Evolutionary conservation across 2,329 filamentous ascomycete genomes (phyloP).

Genomic region (Pestalotiopsis sp.): DNA sequence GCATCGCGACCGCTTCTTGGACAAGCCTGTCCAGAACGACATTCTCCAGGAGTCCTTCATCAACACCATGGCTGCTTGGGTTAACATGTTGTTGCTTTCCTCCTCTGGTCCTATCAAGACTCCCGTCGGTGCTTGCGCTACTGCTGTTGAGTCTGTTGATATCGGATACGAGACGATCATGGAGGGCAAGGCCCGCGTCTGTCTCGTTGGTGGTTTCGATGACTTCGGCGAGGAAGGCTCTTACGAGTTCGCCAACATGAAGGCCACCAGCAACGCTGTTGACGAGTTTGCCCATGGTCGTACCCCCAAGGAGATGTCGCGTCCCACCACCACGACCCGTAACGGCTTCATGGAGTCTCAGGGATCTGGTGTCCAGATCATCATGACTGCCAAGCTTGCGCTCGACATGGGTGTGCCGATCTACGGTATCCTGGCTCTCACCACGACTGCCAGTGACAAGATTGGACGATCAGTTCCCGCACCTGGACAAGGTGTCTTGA

Average conservation of each 20-base stretch:
- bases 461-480: slow-evolving; percentile 97
- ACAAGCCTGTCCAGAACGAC: slow-evolving; percentile 97
- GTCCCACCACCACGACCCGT: slow-evolving; percentile 93
- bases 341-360: slow-evolving; percentile 99
- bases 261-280: slow-evolving; percentile 96
- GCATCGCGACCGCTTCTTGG: slow-evolving; percentile 97
- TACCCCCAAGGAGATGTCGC: slow-evolving; percentile 96
- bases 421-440: slow-evolving; percentile 90
- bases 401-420: slow-evolving; percentile 99
- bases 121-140: slow-evolving; percentile 95
- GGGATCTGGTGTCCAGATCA: slow-evolving; percentile 95
- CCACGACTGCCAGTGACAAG: slow-evolving; percentile 97
- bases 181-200: slow-evolving; percentile 96
- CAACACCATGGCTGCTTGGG: slow-evolving; percentile 99
- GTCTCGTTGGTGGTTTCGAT: slow-evolving; percentile 97
- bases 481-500: slow-evolving; percentile 94
- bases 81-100: slow-evolving; percentile 97
- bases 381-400: slow-evolving; percentile 96
- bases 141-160: slow-evolving; percentile 94
- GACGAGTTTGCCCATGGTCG: slow-evolving; percentile 95
- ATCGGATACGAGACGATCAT: slow-evolving; percentile 98
- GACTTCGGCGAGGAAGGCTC: slow-evolving; percentile 99
- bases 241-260: slow-evolving; percentile 99
- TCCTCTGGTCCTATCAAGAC: slow-evolving; percentile 99
- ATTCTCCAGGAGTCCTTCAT: slow-evolving; percentile 99